phyloP scores from a whole-genome alignment of 768 basidiomycete genomes.

The Dioszegia crocea region DNA sequence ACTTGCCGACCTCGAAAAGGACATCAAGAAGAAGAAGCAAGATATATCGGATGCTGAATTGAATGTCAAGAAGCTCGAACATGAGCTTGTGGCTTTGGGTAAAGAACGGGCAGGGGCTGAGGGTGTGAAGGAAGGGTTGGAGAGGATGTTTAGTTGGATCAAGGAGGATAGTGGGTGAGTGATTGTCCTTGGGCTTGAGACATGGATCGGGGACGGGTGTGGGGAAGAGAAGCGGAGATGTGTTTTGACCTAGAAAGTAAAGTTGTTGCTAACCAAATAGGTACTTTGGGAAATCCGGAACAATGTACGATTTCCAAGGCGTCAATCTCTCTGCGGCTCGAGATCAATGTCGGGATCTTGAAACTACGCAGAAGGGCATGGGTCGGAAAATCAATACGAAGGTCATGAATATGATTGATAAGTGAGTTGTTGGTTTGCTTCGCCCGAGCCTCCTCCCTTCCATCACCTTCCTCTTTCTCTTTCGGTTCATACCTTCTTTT shows the following conservation, averaged over 20 bases:
- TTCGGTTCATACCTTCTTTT: neutral
- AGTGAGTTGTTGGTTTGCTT: conserved; percentile 54
- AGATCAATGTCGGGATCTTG: conserved; percentile 68
- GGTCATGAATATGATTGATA: conserved; percentile 92
- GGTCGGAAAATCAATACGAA: conserved; percentile 95
- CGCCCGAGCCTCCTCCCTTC: neutral
- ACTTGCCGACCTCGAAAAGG: conserved; percentile 72
- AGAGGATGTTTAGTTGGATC: conserved; percentile 85
- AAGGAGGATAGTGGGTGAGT: conserved; percentile 77
- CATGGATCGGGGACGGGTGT: too few relatives aligned
- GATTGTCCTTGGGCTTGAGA: too few relatives aligned
- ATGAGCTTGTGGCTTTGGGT: conserved; percentile 60
- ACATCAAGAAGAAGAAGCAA: conserved; percentile 75
- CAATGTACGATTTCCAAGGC: conserved; percentile 72
- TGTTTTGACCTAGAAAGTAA: too few relatives aligned
- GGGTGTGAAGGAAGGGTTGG: conserved; percentile 61
- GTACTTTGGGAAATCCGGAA: conserved; percentile 74
- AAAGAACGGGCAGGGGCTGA: conserved; percentile 64
- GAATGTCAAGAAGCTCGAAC: conserved; percentile 62
- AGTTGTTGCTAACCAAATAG: too few relatives aligned
- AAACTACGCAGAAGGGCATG: conserved; percentile 73
- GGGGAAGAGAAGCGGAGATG: too few relatives aligned
- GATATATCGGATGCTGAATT: conserved; percentile 66
- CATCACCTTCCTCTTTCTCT: neutral
- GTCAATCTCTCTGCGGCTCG: conserved; percentile 61